Evolutionary conservation across 768 basidiomycete genomes (phyloP).

Genomic region (Cystobasidium onofrii): DNA sequence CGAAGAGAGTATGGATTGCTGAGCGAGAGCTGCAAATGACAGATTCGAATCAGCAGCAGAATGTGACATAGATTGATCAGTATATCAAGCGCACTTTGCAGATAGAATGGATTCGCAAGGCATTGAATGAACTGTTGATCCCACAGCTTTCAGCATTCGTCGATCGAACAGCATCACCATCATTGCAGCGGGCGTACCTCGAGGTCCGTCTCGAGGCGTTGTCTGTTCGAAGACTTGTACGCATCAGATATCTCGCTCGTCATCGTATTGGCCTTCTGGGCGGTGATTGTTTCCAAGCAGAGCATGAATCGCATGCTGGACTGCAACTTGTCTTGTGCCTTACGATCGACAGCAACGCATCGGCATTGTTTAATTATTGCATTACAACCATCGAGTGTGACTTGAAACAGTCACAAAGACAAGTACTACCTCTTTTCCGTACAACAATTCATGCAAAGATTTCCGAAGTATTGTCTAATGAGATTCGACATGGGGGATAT

Average conservation of each 20-base stretch:
- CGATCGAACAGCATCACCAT: neutral
- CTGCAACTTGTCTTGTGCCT: no score
- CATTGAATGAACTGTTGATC: slow-evolving; percentile 36
- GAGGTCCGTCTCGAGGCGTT: slow-evolving; percentile 40
- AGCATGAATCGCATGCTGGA: no score
- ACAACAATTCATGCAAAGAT: no score
- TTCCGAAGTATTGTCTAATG: no score
- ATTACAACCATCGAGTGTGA: no score
- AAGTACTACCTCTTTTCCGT: no score
- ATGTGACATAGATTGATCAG: neutral
- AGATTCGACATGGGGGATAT: no score
- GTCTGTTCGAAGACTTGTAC: slow-evolving; percentile 32
- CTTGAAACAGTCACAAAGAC: no score
- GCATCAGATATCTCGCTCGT: neutral
- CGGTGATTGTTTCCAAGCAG: no score
- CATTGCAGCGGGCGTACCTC: slow-evolving; percentile 31
- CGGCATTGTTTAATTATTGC: no score
- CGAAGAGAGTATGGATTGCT: slow-evolving; percentile 35
- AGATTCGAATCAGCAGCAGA: neutral
- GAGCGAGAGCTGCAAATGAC: slow-evolving; percentile 34
- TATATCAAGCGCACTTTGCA: slow-evolving; percentile 31
- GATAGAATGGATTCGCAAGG: slow-evolving; percentile 40
- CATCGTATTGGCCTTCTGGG: neutral
- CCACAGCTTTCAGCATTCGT: neutral
- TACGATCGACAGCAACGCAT: no score